Base-by-base conservation (phyloP, 1,139 yeast genomes). In the Wickerhamomyces sp. region DNA sequence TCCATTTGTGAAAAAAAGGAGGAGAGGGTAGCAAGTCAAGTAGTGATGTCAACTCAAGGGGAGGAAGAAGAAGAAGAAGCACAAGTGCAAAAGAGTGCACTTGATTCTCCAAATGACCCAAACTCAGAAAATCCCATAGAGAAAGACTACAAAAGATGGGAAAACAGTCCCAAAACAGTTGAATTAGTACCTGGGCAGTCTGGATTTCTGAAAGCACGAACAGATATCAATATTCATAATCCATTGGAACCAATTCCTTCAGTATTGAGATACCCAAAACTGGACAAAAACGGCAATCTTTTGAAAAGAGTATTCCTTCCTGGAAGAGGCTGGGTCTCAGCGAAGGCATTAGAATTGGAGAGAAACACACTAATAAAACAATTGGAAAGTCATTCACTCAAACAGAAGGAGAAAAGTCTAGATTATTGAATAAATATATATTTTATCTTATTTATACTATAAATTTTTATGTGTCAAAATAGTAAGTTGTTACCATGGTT, bases 241-340 rank as follows among this genome's bases (percentile, higher is more conserved):
- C 47, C 54, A 7, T 15, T 32, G 2, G 35, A 35, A n/a, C 57
- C 57, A 2, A 48, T 49, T 3, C 56, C 55, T 10, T 59, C 52
- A 24, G 57, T 44, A 33, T 52, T 48, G 32, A 44, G 46, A 52
- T 53, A 52, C 39, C 60, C 49, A 28, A 33, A 41, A 28, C 38
- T 36, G 12, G 68, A 63, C 40, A 53, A 54, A 24, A 57, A 59
- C 19, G 72, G 72, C 0, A 62, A 59, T 31, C 61, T 54, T 4
- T 70, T 67, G 43, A 65, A 74, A 31, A 56, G 82, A 26, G 52
- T 76, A 6, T 73, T 70, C 45, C 59, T 76, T 19, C 80, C 78
- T 1, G 70, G 70, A 3, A 56, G 75, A 35, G 82, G 82, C 0
- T 77, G 83, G 83, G 63, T 72, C 18, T 60, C 73, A 1, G 51